Base-by-base conservation (phyloP, 2,329 filamentous ascomycete genomes). In the Ceratocystiopsis minuta region DNA sequence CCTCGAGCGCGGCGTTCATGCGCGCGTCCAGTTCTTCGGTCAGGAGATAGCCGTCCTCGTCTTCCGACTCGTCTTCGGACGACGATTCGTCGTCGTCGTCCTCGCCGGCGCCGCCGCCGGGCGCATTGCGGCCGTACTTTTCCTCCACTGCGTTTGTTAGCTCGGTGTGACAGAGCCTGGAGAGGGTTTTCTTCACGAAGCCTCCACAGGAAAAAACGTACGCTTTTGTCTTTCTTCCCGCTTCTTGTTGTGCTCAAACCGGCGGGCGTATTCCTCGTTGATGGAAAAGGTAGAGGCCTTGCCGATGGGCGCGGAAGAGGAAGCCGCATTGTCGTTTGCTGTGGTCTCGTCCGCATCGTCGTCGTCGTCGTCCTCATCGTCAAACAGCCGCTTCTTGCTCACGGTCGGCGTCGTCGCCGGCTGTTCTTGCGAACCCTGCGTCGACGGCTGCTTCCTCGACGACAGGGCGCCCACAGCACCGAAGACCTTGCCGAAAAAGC, bases 211-310 rank as follows among this genome's bases (percentile, higher is more conserved):
- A 16, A 16, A 15, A 24, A 60, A 43, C 73, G 52, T 54, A 81
- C 78, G 59, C 54, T 72, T 70, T 15, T 86, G 78, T 48, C 76
- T 65, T 57, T 98, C 90, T 56, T 93, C 87, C 44, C 88, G 75
- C 64, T 94, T 94, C 66, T 96, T 95, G 64, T 98, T 98, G 63
- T 96, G 72, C 59, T 98, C 90, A 53, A 94, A 96, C 35, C 84
- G 72, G 51, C 73, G 75, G 36, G 90, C 90, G 58, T 79, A 98
- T 41, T 92, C 84, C 57, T 86, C 68, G 60, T 98, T 96, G 60
- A 98, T 78, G 57, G 81, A 86, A 57, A 96, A 71, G 28, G 45
- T 36, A 0, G 46, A 42, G 2, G 59, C 58, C 34, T 57, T 50
- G 24, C 54, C 53, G 5, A 20, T 38, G 12, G 41, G n/a, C 17